Conservation (phyloP, 2,329 filamentous ascomycete species). For the Ceratocystis cacaofunesta region DNA sequence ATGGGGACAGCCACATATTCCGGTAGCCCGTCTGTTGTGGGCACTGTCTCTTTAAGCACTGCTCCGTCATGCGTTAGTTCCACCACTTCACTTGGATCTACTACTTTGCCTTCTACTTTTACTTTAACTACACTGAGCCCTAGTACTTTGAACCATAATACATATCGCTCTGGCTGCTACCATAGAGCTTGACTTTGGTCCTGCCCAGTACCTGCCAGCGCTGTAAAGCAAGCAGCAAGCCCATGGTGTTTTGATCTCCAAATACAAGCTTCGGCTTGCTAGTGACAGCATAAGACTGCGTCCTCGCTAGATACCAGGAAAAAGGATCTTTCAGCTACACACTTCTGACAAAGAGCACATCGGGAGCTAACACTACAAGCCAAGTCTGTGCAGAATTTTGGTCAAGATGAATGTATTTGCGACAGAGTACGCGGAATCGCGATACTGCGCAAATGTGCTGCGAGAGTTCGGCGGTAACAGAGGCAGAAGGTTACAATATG, state of each 20-base stretch:
- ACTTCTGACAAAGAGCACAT: conserved; percentile 20
- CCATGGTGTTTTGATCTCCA: conserved; percentile 24
- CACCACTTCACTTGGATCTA: too few species aligned
- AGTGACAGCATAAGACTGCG: conserved; percentile 23
- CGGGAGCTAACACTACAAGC: conserved; percentile 24
- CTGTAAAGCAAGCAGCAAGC: conserved; percentile 25
- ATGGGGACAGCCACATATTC: conserved; percentile 25
- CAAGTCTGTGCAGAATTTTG: conserved; percentile 25
- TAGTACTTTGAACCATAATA: too few species aligned
- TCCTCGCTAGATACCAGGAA: conserved; percentile 26
- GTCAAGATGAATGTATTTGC: conserved; percentile 23
- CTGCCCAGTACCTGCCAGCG: conserved; percentile 21
- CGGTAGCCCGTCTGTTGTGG: neutral
- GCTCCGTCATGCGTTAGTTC: too few species aligned
- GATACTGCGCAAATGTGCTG: conserved; percentile 26
- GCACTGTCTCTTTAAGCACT: too few species aligned
- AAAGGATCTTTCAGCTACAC: conserved; percentile 26
- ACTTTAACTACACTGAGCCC: too few species aligned
- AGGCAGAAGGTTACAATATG: conserved; percentile 28
- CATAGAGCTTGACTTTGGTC: too few species aligned
- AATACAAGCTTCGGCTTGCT: conserved; percentile 24
- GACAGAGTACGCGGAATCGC: conserved; percentile 27
- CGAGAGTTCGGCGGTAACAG: conserved; percentile 22
- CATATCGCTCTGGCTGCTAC: too few species aligned
- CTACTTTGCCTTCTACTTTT: too few species aligned